These are phyloP conservation scores for Microbotryum silenes-acaulis DNA, from an alignment of 1,284 basidiomycete genomes.

Conservation along the genomic window DNA sequence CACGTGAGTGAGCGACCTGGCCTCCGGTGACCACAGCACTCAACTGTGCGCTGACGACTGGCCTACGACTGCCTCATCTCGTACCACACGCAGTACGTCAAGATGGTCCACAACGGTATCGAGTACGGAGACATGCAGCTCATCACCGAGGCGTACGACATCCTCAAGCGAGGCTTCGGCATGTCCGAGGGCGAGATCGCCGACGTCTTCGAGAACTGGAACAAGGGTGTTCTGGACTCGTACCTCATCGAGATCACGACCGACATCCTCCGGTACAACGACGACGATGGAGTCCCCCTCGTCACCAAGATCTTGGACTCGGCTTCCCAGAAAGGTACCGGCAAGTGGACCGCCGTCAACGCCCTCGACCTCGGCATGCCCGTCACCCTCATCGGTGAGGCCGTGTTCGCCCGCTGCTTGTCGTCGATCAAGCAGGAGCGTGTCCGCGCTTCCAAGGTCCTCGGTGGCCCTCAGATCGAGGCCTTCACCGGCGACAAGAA, in stretches of 20 bases:
- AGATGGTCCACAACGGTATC: conserved; percentile 92
- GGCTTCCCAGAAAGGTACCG: conserved; percentile 99
- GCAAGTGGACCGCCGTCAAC: conserved; percentile 99
- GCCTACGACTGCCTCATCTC: neutral
- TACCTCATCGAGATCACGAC: conserved; percentile 98
- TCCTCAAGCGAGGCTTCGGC: conserved; percentile 92
- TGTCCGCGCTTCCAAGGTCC: conserved; percentile 79
- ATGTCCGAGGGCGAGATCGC: conserved; percentile 78
- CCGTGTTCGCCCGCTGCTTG: conserved; percentile 96
- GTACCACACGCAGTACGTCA: conserved; percentile 58
- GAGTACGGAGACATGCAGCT: conserved; percentile 99
- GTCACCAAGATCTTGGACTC: conserved; percentile 90
- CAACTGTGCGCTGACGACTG: neutral
- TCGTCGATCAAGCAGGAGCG: conserved; percentile 97
- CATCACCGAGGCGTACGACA: conserved; percentile 97
- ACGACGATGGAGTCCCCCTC: conserved; percentile 84
- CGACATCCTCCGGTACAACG: conserved; percentile 92
- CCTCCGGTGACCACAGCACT: neutral
- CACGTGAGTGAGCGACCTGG: conserved; percentile 45
- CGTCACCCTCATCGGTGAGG: conserved; percentile 98
- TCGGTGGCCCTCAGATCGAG: conserved; percentile 82
- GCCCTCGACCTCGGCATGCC: conserved; percentile 81
- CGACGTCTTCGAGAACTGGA: conserved; percentile 62
- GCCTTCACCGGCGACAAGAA: conserved; percentile 96
- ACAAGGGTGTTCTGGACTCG: conserved; percentile 97